These are phyloP conservation scores for Fusarium oxysporum DNA, from an alignment of 2,329 filamentous ascomycete genomes.

Conservation along the genomic window DNA sequence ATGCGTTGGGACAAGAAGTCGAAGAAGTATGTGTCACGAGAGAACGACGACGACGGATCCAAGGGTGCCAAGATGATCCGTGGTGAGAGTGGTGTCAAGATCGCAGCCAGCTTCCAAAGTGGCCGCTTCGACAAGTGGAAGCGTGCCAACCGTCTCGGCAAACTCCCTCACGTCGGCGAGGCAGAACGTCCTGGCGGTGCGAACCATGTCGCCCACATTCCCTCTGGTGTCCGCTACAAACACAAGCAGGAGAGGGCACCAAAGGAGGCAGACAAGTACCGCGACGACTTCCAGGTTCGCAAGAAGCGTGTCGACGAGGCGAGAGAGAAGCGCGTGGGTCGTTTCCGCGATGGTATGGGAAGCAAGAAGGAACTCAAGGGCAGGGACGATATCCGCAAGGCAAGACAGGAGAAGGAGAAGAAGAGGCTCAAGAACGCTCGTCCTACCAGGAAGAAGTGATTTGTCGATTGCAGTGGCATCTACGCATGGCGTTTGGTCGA, in stretches of 20 bases:
- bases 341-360: constrained; percentile 77
- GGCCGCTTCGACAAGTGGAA: constrained; percentile 95
- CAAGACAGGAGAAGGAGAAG: constrained; percentile 80
- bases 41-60: constrained; percentile 94
- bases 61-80: constrained; percentile 78
- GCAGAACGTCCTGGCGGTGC: constrained; percentile 65
- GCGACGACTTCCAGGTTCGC: constrained; percentile 89
- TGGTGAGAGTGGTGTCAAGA: constrained; percentile 95
- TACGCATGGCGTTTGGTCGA: constrained; percentile 32
- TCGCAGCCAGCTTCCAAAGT: constrained; percentile 91
- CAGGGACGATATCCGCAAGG: constrained; percentile 86
- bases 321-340: constrained; percentile 82
- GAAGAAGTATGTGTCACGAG: constrained; percentile 91
- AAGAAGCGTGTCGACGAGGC: constrained; percentile 92
- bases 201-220: constrained; percentile 39
- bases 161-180: constrained; percentile 86
- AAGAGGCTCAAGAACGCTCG: constrained; percentile 89
- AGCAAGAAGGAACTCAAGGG: constrained; percentile 84
- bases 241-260: constrained; percentile 90
- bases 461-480: not conserved
- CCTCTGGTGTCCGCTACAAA: constrained; percentile 71
- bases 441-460: constrained; percentile 70
- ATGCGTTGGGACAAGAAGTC: constrained; percentile 98
- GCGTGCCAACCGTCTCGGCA: constrained; percentile 82
- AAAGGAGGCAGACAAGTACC: constrained; percentile 91